Evolutionary conservation across 2,329 filamentous ascomycete genomes (phyloP).

Genomic region (Aspergillus tamarii): DNA sequence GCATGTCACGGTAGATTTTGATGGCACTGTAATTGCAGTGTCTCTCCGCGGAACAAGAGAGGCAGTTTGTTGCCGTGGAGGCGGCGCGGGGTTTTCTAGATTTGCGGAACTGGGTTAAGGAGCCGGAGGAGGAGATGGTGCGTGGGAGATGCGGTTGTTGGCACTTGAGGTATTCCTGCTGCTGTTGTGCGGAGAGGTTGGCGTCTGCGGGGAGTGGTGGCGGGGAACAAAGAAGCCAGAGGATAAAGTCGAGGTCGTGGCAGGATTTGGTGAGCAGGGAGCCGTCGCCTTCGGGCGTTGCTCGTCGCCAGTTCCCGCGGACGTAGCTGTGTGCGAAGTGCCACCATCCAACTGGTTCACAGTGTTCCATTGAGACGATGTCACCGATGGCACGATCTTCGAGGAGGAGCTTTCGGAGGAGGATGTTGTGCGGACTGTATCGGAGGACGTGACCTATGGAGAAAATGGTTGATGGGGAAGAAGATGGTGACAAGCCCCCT

Average conservation of each 20-base stretch:
- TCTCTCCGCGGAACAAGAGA: slow-evolving; percentile 73
- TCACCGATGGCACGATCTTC: slow-evolving; percentile 79
- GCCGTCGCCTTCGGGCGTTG: slow-evolving; percentile 69
- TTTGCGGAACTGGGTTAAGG: slow-evolving; percentile 75
- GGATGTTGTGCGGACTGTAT: slow-evolving; percentile 90
- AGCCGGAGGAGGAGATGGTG: slow-evolving; percentile 74
- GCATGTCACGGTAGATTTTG: slow-evolving; percentile 75
- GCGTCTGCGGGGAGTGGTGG: slow-evolving; percentile 35
- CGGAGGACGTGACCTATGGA: slow-evolving; percentile 92
- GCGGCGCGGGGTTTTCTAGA: slow-evolving; percentile 75
- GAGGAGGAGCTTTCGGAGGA: slow-evolving; percentile 76
- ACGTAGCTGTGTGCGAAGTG: slow-evolving; percentile 93
- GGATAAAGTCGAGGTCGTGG: slow-evolving; percentile 89
- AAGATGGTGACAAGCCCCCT: not conserved
- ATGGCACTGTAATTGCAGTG: slow-evolving; percentile 85
- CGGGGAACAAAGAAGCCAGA: slow-evolving; percentile 87
- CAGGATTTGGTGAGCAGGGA: slow-evolving; percentile 93
- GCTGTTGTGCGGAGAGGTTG: slow-evolving; percentile 11
- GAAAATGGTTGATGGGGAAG: slow-evolving; percentile 59
- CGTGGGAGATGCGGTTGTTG: slow-evolving; percentile 71
- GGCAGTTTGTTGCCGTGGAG: slow-evolving; percentile 80
- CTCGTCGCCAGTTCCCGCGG: slow-evolving; percentile 87
- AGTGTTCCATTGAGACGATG: slow-evolving; percentile 83
- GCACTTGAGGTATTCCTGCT: slow-evolving; percentile 24
- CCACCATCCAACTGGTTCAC: slow-evolving; percentile 95